Conservation (phyloP, 2,329 filamentous ascomycete species). For the Botryotinia globosa region DNA sequence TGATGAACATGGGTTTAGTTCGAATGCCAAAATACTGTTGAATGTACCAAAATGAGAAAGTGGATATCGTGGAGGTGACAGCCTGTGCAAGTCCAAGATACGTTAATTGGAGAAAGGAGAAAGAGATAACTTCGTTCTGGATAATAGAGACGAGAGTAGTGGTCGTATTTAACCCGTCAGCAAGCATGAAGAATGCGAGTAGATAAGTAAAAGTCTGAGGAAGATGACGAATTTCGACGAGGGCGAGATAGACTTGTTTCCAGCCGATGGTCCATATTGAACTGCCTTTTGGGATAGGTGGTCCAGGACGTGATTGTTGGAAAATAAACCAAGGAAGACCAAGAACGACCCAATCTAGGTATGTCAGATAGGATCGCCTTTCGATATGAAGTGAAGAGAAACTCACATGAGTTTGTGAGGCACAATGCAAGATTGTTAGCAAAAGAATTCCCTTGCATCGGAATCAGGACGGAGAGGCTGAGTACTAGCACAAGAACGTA, state of each 20-base stretch:
- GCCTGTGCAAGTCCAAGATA: constrained; percentile 44
- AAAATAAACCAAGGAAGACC: constrained; percentile 46
- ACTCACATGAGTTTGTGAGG: constrained; percentile 43
- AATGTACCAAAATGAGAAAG: constrained; percentile 45
- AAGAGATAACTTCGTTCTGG: constrained; percentile 42
- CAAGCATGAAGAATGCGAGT: constrained; percentile 43
- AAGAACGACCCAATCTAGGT: constrained; percentile 42
- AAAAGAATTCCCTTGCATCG: constrained; percentile 40
- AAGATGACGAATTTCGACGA: constrained; percentile 41
- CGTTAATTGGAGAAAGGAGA: constrained; percentile 44
- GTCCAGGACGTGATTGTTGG: constrained; percentile 43
- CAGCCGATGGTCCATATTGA: constrained; percentile 43
- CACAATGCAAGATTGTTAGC: constrained; percentile 43
- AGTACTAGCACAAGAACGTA: constrained; percentile 42
- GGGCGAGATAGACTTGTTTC: constrained; percentile 43
- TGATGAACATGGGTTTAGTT: constrained; percentile 44
- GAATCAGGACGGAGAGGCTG: constrained; percentile 43
- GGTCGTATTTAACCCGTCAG: constrained; percentile 44
- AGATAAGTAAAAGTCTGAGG: constrained; percentile 45
- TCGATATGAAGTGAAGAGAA: neutral
- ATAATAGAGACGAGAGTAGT: constrained; percentile 42
- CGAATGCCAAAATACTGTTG: constrained; percentile 43
- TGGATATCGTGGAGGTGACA: constrained; percentile 41
- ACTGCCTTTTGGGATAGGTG: constrained; percentile 42
- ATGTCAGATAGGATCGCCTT: neutral